Conservation (phyloP, 768 basidiomycete species). For the Lentinus brumalis region DNA sequence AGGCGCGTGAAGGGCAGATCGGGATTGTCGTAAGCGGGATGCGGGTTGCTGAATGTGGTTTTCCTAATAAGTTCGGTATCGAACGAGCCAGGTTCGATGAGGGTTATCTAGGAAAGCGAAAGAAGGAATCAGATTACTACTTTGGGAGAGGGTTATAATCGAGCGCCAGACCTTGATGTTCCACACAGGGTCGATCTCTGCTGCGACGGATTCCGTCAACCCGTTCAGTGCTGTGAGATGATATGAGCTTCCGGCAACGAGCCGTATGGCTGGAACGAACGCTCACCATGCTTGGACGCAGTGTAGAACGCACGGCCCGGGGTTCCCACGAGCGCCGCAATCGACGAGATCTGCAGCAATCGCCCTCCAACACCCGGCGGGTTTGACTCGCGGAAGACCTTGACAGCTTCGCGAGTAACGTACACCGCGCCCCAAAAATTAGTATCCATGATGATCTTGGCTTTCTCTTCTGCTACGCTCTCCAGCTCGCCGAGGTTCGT, state of each 20-base stretch:
- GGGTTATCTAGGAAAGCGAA: conserved; percentile 13
- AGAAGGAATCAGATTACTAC: too few species aligned
- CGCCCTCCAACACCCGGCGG: conserved; percentile 35
- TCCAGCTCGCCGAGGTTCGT: conserved; percentile 22
- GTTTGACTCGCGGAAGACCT: conserved; percentile 40
- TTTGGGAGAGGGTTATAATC: too few species aligned
- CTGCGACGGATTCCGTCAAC: conserved; percentile 29
- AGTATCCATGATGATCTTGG: conserved; percentile 25
- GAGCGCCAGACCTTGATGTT: conserved; percentile 34
- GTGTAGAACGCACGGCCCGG: conserved; percentile 18
- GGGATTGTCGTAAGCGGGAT: conserved; percentile 5
- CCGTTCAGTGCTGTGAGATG: conserved; percentile 33
- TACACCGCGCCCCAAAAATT: conserved; percentile 31
- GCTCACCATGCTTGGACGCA: conserved; percentile 10
- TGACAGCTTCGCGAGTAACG: conserved; percentile 36
- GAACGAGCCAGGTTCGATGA: conserved; percentile 22
- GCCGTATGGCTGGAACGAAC: not conserved
- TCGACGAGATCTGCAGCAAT: conserved; percentile 37
- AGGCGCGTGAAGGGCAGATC: not conserved
- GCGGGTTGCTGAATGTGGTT: not conserved
- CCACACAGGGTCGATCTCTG: conserved; percentile 39
- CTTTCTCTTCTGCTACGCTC: conserved; percentile 16
- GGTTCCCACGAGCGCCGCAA: conserved; percentile 19
- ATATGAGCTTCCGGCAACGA: too few species aligned
- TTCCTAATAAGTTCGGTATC: conserved; percentile 1